Conservation (phyloP, 176 grass and related monocot species). For the Secale cereale region DNA sequence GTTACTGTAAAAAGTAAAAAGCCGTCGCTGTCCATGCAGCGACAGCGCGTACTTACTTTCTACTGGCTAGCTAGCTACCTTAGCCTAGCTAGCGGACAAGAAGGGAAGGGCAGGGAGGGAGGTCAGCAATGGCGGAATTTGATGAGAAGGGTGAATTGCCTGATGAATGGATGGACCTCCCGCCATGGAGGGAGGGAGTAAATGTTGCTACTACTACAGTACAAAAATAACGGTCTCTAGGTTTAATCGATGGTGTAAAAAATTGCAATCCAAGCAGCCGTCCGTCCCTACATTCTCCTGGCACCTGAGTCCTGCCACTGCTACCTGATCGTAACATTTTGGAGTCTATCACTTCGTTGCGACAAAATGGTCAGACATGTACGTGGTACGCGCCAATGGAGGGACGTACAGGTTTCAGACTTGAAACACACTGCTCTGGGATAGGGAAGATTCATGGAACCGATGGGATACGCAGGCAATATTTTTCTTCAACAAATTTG, state of each 20-base stretch:
- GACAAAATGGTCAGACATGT: neutral
- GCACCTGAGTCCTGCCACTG: neutral
- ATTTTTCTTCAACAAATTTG: too few species aligned
- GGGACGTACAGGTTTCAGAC: neutral
- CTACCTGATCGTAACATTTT: neutral
- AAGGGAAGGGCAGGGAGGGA: neutral
- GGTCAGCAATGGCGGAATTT: neutral
- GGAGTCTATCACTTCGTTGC: neutral
- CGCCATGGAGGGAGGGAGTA: neutral
- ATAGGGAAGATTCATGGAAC: too few species aligned
- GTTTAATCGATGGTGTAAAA: constrained; percentile 11
- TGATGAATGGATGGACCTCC: neutral
- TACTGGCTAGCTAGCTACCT: neutral
- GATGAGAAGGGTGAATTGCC: neutral
- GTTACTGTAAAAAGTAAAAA: constrained; percentile 34
- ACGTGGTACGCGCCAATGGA: neutral
- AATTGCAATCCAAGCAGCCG: neutral
- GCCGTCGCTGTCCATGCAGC: constrained; percentile 15
- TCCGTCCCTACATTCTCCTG: neutral
- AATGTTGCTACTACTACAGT: neutral
- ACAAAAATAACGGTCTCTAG: constrained; percentile 9
- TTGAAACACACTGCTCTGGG: neutral
- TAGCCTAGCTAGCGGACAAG: neutral
- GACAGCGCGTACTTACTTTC: neutral
- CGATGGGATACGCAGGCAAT: too few species aligned